Percentiles rank a stretch among this genome's conserved stretches.
Conservation (phyloP, 768 basidiomycete species). For the Mycena floridula region DNA sequence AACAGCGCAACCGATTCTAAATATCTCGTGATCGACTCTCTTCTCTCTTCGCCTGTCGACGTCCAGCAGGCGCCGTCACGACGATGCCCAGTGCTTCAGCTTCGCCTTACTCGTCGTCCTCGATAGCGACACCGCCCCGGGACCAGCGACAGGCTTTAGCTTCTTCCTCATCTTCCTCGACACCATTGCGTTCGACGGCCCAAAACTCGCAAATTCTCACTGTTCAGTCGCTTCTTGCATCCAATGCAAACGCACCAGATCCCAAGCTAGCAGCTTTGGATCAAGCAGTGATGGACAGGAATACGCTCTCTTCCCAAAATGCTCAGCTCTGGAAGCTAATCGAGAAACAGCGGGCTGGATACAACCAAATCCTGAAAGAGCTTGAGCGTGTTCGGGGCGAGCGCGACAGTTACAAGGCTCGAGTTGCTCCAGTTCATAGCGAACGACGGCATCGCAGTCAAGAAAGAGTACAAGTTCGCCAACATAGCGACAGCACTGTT, state of each 20-base stretch:
- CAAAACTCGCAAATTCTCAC: slow-evolving; percentile 34
- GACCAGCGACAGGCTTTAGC: slow-evolving; percentile 9
- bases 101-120: no score
- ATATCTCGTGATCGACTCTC: no score
- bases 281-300: slow-evolving; percentile 73
- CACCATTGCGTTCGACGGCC: slow-evolving; percentile 12
- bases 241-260: slow-evolving; percentile 47
- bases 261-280: slow-evolving; percentile 68
- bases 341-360: slow-evolving; percentile 85
- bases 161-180: slow-evolving; percentile 12
- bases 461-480: slow-evolving; percentile 21
- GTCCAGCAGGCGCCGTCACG: no score
- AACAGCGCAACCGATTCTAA: no score
- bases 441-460: slow-evolving; percentile 18
- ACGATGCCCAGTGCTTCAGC: no score
- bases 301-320: slow-evolving; percentile 76
- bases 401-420: slow-evolving; percentile 62
- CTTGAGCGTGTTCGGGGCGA: slow-evolving; percentile 79
- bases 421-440: slow-evolving; percentile 25
- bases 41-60: no score
- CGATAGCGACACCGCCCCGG: no score
- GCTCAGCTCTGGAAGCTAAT: slow-evolving; percentile 92
- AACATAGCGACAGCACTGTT: slow-evolving; percentile 9
- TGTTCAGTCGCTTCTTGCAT: slow-evolving; percentile 47
- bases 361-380: slow-evolving; percentile 76